Conservation (phyloP, 78 protist genomes). For the Isochrysis galbana region DNA sequence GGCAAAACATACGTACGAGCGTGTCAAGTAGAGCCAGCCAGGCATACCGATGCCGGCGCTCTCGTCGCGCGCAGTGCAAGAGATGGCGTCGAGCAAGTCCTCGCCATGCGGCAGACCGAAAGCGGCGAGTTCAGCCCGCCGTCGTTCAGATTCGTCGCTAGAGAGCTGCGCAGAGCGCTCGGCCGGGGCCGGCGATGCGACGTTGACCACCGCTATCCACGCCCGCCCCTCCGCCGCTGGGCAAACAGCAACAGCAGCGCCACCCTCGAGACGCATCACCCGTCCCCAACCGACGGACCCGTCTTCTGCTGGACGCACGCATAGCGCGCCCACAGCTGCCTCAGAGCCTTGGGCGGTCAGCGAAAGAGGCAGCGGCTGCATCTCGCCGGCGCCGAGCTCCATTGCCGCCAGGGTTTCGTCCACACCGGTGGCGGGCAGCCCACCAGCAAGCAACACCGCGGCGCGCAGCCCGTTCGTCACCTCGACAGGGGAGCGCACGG, state of each 20-base stretch:
- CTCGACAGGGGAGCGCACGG: neutral
- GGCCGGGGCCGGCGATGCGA: no score
- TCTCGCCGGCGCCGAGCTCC: neutral
- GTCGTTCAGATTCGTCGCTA: neutral
- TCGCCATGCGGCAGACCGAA: neutral
- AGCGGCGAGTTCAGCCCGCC: neutral
- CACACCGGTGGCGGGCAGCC: no score
- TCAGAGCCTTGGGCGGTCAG: neutral
- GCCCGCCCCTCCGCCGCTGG: neutral
- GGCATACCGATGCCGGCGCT: neutral
- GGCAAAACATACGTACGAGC: neutral
- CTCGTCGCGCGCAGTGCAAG: neutral
- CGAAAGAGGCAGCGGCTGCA: neutral
- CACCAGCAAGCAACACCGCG: neutral
- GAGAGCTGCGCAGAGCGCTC: neutral
- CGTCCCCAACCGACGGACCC: neutral
- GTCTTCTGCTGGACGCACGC: neutral
- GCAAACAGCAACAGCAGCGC: neutral
- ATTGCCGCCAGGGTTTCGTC: neutral
- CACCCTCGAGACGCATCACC: neutral
- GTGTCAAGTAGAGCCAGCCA: neutral
- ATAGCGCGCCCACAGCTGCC: neutral
- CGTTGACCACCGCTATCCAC: neutral
- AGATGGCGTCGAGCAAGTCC: neutral
- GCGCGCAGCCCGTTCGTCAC: neutral